phyloP scores from a whole-genome alignment of 129 eudicot species.

The Ambrosia artemisiifolia region DNA sequence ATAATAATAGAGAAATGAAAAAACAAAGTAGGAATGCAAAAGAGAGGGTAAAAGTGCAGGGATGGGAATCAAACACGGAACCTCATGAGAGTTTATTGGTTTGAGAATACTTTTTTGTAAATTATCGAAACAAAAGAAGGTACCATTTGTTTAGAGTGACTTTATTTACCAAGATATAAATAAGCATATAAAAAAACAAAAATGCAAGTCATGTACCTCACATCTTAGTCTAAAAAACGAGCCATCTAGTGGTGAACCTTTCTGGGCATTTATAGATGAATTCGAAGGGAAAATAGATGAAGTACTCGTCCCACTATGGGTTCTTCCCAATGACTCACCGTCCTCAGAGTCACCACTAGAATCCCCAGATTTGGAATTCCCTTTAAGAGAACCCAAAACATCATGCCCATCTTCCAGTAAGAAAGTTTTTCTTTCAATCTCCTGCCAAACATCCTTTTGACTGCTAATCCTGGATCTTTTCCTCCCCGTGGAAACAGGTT shows the following conservation, averaged over 20 bases:
- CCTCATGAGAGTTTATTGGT: neutral
- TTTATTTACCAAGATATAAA: neutral
- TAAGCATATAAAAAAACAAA: slow-evolving; percentile 1
- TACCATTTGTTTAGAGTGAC: neutral
- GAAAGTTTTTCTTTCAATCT: slow-evolving; percentile 76
- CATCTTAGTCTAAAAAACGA: slow-evolving; percentile 84
- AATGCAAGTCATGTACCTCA: slow-evolving; percentile 53
- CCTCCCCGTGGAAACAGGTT: slow-evolving; percentile 46
- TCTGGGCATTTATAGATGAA: slow-evolving; percentile 43
- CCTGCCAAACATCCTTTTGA: slow-evolving; percentile 64
- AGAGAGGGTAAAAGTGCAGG: neutral
- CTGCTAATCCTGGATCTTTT: slow-evolving; percentile 61
- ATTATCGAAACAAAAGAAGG: neutral
- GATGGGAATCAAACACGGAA: neutral
- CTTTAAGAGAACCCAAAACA: slow-evolving; percentile 49
- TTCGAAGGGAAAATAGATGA: slow-evolving; percentile 50
- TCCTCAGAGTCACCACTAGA: slow-evolving; percentile 79
- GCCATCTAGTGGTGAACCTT: slow-evolving; percentile 49
- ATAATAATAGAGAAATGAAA: neutral
- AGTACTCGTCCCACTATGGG: slow-evolving; percentile 58
- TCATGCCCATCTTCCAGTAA: slow-evolving; percentile 70
- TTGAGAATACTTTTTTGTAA: neutral
- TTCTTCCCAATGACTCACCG: slow-evolving; percentile 57
- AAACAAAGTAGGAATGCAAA: neutral
- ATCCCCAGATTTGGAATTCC: slow-evolving; percentile 52